These are phyloP conservation scores for Plasmodium yoelii DNA, from an alignment of 169 alveolate species.

Conservation along the genomic window DNA sequence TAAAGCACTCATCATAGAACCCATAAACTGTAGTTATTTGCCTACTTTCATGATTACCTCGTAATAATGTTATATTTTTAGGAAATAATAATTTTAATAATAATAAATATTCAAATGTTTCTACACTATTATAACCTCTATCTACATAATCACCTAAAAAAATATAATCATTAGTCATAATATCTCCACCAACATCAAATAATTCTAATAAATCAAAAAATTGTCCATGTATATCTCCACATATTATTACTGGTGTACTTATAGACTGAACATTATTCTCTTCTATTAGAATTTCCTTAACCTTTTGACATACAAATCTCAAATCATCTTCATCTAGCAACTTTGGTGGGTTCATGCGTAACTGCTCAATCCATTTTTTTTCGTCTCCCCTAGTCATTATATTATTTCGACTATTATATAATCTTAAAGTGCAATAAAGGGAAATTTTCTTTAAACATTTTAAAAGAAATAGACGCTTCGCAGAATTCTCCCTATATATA, in stretches of 20 bases:
- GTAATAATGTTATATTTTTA: conserved; percentile 95
- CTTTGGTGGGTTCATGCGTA: conserved; percentile 92
- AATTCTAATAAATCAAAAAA: conserved; percentile 95
- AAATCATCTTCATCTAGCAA: conserved; percentile 96
- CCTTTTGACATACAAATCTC: conserved; percentile 95
- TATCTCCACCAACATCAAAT: conserved; percentile 90
- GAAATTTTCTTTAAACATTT: too few species aligned
- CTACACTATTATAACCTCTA: conserved; percentile 99
- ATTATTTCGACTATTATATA: not conserved
- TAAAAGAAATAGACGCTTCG: not conserved
- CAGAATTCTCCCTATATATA: not conserved
- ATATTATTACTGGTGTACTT: conserved; percentile 98
- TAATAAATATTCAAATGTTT: conserved; percentile 97
- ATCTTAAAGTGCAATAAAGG: not conserved
- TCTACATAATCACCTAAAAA: conserved; percentile 99
- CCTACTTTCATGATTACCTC: conserved; percentile 99
- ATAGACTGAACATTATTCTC: conserved; percentile 97
- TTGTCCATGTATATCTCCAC: conserved; percentile 99
- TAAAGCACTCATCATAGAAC: conserved; percentile 99
- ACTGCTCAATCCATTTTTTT: conserved; percentile 93
- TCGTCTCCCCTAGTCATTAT: conserved; percentile 85
- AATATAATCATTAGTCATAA: conserved; percentile 94
- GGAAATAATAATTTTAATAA: conserved; percentile 98
- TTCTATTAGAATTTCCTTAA: conserved; percentile 96
- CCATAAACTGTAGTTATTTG: conserved; percentile 99